These are phyloP conservation scores for Syzygium grande DNA, from an alignment of 345 rosid genomes.

Conservation along the genomic window DNA sequence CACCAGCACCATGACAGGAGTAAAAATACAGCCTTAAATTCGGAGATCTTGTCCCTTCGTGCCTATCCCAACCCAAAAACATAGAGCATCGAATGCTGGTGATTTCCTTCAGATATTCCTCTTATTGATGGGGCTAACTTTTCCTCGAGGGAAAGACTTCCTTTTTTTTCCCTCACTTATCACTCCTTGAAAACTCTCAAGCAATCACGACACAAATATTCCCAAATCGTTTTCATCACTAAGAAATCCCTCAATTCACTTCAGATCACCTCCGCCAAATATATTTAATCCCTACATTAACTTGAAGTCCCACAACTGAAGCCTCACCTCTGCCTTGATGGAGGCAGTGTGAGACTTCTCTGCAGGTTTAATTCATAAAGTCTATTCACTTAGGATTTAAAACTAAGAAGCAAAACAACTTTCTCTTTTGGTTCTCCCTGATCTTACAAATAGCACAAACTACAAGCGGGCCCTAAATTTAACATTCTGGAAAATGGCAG, in stretches of 20 bases:
- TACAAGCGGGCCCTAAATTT: not conserved
- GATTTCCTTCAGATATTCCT: not conserved
- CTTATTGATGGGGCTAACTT: not conserved
- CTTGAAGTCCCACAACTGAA: not conserved
- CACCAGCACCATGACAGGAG: not conserved
- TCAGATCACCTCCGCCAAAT: not conserved
- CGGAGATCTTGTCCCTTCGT: not conserved
- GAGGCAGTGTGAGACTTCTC: not conserved
- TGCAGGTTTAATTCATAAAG: not conserved
- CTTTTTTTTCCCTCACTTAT: not conserved
- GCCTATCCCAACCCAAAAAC: not conserved
- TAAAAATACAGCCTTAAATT: not conserved
- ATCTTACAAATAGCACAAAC: not conserved
- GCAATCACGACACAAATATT: not conserved
- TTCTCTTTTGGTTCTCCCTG: not conserved
- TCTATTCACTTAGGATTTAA: not conserved
- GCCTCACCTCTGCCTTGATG: not conserved
- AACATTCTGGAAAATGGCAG: not conserved
- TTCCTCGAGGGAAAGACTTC: not conserved
- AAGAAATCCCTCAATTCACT: not conserved
- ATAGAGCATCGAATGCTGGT: not conserved
- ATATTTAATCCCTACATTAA: not conserved
- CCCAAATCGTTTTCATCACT: not conserved
- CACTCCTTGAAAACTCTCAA: not conserved
- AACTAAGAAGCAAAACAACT: not conserved